Evolutionary conservation across 768 basidiomycete genomes (phyloP).

Genomic region (Collybia nuda): DNA sequence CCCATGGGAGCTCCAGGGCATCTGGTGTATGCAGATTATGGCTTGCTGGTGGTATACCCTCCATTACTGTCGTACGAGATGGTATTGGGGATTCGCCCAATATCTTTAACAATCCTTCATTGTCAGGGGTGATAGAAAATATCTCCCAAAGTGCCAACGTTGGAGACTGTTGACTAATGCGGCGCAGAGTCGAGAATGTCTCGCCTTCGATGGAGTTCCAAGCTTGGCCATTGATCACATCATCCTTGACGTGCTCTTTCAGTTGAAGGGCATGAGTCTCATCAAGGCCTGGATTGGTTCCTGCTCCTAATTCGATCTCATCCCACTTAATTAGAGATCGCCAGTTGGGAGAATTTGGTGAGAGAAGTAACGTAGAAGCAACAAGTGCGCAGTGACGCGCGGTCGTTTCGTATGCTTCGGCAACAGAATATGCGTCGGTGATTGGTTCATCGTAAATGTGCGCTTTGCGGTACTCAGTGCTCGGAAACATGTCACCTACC

Average conservation of each 20-base stretch:
- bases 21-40: not conserved
- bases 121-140: constrained; percentile 1
- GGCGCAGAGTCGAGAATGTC: not conserved
- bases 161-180: not conserved
- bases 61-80: not conserved
- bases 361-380: too few species aligned
- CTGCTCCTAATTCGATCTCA: too few species aligned
- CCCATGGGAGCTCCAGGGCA: not conserved
- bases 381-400: too few species aligned
- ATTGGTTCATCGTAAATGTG: not conserved
- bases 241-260: not conserved
- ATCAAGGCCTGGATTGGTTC: too few species aligned
- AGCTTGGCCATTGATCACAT: not conserved
- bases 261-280: not conserved
- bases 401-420: too few species aligned
- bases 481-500: not conserved
- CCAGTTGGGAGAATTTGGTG: too few species aligned
- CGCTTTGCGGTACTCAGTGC: not conserved
- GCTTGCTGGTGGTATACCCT: not conserved
- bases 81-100: not conserved
- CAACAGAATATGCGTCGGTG: constrained; percentile 3
- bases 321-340: too few species aligned
- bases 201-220: constrained; percentile 1
- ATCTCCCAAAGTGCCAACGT: constrained; percentile 8
- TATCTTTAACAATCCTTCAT: constrained; percentile 1